Percentiles rank a stretch among this genome's conserved stretches.
Conservation (phyloP, 768 basidiomycete species). For the Auricularia sp. region DNA sequence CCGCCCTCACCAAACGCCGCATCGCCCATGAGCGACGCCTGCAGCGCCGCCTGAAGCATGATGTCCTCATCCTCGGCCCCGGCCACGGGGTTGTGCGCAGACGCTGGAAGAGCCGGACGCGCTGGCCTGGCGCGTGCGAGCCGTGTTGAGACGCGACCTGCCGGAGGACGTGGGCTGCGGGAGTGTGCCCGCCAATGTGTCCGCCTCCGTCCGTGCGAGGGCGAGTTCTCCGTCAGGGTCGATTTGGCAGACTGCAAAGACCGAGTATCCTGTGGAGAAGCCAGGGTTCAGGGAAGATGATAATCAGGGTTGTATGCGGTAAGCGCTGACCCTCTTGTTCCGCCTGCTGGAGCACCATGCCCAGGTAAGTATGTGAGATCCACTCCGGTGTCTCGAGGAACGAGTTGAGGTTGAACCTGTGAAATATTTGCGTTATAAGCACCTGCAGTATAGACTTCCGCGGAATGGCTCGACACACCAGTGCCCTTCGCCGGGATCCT, state of each 20-base stretch:
- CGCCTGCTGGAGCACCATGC: conserved; percentile 79
- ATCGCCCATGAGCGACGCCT: conserved; percentile 54
- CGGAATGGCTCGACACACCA: conserved; percentile 31
- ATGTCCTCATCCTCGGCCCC: conserved; percentile 75
- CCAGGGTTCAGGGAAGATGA: background rate
- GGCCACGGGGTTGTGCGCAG: background rate
- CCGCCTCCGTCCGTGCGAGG: conserved; percentile 58
- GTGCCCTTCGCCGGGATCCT: conserved; percentile 45
- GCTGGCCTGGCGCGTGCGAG: conserved; percentile 5
- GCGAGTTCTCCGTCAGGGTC: conserved; percentile 44
- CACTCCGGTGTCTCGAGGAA: conserved; percentile 61
- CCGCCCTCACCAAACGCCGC: background rate
- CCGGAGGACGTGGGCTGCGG: conserved; percentile 38
- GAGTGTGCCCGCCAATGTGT: conserved; percentile 56
- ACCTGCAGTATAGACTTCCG: background rate
- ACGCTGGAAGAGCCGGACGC: conserved; percentile 1
- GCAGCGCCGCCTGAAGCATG: conserved; percentile 78
- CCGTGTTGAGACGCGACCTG: conserved; percentile 4
- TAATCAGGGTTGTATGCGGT: no score
- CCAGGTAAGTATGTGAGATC: conserved; percentile 74
- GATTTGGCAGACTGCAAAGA: conserved; percentile 61
- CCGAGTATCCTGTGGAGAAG: conserved; percentile 55
- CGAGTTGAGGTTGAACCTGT: conserved; percentile 70
- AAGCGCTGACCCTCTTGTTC: conserved; percentile 58
- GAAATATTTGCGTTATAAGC: background rate